Evolutionary conservation across 2,329 filamentous ascomycete species (phyloP), one percentile per base, ranked within the genome.

Genomic region (Tolypocladium cylindrosporum): DNA sequence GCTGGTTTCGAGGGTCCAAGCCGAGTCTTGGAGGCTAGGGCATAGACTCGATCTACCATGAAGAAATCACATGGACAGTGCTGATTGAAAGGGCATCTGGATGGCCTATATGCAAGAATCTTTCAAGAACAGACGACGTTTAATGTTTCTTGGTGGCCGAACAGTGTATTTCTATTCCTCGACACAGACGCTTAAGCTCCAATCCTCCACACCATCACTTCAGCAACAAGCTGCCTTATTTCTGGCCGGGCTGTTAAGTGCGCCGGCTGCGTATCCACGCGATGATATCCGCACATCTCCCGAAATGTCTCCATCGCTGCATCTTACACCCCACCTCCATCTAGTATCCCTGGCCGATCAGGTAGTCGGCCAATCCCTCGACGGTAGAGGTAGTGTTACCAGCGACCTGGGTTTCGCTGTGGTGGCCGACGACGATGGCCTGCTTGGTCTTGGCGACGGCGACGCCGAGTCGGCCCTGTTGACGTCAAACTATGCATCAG

Each of bases 361-460:
- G 84, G 79, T 97, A 97, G 75, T 96, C 90, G 68, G 84, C 91
- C 62, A 99, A 82, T 67, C 85, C 80, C 79, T 93, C 89, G 65
- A 96, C 89, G 55, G 89, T 90, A 71, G 83, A 83, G 67, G 86
- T 86, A 62, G 90, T 86, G 72, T 88, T 87, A 71, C 90, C 86
- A 56, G 89, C 89, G 72, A 89, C 80, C 65, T 86, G 77, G 61
- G 73, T 72, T 73, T 96, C 90, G 65, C 80, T 81, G 81, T 97
- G 91, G 79, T 96, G 91, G 66, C 85, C 89, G 72, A 99, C 77
- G 71, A 99, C 84, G 72, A 97, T 86, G 66, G 91, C 90, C 77
- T 95, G 88, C 69, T 82, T 87, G 68, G 93, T 95, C 81, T 95
- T 96, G 75, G 87, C 86, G 67, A 94, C 84, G 70, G 88, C 80